phyloP scores from a whole-genome alignment of 305 asterid species.

The Fraxinus xanthoxyloides region DNA sequence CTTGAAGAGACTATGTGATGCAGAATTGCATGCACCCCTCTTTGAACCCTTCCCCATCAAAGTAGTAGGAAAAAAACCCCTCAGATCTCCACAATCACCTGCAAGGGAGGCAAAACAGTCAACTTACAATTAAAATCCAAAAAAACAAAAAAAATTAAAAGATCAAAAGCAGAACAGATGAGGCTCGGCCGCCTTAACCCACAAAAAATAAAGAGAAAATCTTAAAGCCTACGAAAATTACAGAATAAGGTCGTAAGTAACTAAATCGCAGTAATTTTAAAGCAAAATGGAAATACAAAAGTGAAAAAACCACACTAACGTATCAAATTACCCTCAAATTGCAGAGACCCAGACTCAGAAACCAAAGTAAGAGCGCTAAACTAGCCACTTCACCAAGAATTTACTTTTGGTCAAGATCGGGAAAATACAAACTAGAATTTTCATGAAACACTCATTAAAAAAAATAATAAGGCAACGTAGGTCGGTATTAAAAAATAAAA shows the following conservation, averaged over 20 bases:
- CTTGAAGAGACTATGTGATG: constrained; percentile 86
- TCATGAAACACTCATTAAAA: background rate
- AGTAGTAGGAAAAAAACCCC: constrained; percentile 24
- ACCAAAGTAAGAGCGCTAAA: background rate
- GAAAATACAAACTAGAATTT: background rate
- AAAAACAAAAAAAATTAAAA: background rate
- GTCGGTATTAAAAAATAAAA: background rate
- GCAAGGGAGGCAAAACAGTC: constrained; percentile 24
- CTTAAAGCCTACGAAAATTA: background rate
- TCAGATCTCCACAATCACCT: constrained; percentile 33
- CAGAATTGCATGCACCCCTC: constrained; percentile 77
- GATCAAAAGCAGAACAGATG: background rate
- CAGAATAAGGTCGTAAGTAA: background rate
- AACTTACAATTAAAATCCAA: background rate
- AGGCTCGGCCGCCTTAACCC: background rate
- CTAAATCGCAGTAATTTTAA: background rate
- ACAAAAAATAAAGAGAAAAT: background rate
- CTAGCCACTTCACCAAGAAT: background rate
- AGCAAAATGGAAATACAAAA: background rate
- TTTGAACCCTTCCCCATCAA: constrained; percentile 76
- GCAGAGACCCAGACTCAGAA: background rate
- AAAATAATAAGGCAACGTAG: background rate
- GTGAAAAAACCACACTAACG: background rate
- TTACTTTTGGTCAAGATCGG: background rate
- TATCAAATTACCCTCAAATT: background rate